Evolutionary conservation across 345 rosid species (phyloP).

Genomic region (Pugionium dolabratum): DNA sequence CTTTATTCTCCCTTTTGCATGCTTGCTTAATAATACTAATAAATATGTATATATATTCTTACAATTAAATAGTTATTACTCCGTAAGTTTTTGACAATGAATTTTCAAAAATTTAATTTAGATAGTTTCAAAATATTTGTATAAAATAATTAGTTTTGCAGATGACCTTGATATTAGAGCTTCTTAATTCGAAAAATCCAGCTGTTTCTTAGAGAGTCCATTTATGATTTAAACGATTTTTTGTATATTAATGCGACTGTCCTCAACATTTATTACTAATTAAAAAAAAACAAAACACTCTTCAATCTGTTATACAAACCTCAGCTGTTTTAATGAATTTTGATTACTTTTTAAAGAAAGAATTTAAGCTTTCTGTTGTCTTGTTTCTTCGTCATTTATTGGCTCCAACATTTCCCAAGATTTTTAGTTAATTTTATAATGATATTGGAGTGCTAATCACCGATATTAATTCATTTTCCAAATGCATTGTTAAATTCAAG

Average conservation of each 20-base stretch:
- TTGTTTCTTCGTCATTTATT: constrained; percentile 16
- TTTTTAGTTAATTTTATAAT: not conserved
- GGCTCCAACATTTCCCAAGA: constrained; percentile 4
- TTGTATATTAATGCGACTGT: constrained; percentile 26
- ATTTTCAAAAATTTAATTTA: no score
- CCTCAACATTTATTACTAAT: constrained; percentile 27
- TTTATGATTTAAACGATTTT: constrained; percentile 17
- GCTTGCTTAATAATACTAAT: not conserved
- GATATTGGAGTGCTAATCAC: not conserved
- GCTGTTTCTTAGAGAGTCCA: constrained; percentile 34
- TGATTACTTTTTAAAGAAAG: constrained; percentile 12
- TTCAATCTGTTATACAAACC: not conserved
- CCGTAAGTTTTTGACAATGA: not conserved
- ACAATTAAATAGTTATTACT: not conserved
- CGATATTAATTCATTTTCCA: constrained; percentile 11
- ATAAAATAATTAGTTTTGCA: not conserved
- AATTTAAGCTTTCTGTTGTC: constrained; percentile 9
- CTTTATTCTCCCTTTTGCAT: constrained; percentile 9
- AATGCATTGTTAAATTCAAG: not conserved
- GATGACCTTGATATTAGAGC: constrained; percentile 19
- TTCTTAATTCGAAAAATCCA: constrained; percentile 22
- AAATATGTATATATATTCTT: not conserved
- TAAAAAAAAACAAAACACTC: constrained; percentile 9
- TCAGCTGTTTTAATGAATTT: constrained; percentile 20
- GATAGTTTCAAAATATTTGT: not conserved